Base-by-base conservation (phyloP, 176 grass and related monocot genomes). In the Eragrostis curvula region DNA sequence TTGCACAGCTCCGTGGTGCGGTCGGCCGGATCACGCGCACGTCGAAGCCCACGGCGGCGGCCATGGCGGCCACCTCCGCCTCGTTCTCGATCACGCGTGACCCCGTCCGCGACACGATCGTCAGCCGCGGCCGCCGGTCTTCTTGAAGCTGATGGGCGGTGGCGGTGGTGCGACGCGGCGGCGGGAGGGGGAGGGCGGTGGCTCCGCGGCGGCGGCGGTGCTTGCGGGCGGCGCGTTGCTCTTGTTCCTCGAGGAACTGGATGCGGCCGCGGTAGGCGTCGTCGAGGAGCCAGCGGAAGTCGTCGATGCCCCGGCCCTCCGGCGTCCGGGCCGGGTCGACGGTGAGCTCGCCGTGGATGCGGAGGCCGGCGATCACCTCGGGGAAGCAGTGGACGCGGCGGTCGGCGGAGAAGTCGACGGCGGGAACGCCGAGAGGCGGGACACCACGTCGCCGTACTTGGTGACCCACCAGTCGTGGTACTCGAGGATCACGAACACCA, bases 401-500 rank as follows among this genome's bases (percentile, higher is more conserved):
- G 40, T 93, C 90, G 4, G 61, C 56, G 25, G 82, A 66, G 84
- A 90, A 93, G 72, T 98, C 88, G 60, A 98, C 7, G 89, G 87
- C 25, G 88, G 88, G 87, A 89, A 90, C 47, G 52, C 87, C 10
- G 95, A 94, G 43, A 94, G 83, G 5, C 81, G 87, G 29, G 92
- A 88, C 40, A 94, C 72, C 3, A 97, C 78, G 81, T 91, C 82
- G 53, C 87, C 85, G 78, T 95, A 96, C 75, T 96, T 98, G 66
- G 96, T 89, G 2, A 90, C 79, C 96, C 96, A 99, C 96, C 96
- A 96, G 73, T 81, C 59, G 43, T 96, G 91, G 79, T 95, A 93
- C 86, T 98, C 93, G 61, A 95, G 78, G 52, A 95, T 88, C 20
- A 98, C 76, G 49, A 95, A 74, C 48, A 88, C 88, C 71, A 98